Conservation (phyloP, 2,329 filamentous ascomycete genomes). For the Rhynchosporium agropyri region DNA sequence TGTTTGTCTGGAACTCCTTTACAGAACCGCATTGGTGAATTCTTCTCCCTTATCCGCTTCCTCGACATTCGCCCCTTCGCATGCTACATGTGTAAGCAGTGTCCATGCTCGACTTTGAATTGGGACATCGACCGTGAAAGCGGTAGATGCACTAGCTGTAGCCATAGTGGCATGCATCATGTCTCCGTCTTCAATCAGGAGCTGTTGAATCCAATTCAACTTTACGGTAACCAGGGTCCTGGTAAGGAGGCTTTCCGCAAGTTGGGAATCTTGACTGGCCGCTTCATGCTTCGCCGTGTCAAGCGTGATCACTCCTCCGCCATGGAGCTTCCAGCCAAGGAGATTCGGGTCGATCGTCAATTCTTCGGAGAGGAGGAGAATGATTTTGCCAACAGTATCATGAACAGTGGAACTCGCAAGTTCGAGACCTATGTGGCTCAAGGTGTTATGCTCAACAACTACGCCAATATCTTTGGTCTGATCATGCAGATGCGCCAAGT, state of each 20-base stretch:
- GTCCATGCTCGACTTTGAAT: slow-evolving; percentile 77
- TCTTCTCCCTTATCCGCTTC: slow-evolving; percentile 93
- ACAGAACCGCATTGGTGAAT: slow-evolving; percentile 96
- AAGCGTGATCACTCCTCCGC: slow-evolving; percentile 92
- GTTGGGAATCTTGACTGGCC: slow-evolving; percentile 83
- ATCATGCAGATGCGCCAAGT: slow-evolving; percentile 99
- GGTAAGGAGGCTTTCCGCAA: slow-evolving; percentile 76
- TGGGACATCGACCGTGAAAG: slow-evolving; percentile 73
- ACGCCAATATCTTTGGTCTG: slow-evolving; percentile 97
- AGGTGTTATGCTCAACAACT: slow-evolving; percentile 94
- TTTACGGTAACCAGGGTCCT: slow-evolving; percentile 59
- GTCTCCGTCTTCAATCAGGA: slow-evolving; percentile 94
- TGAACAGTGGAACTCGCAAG: slow-evolving; percentile 83
- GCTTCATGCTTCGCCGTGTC: slow-evolving; percentile 93
- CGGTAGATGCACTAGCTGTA: slow-evolving; percentile 71
- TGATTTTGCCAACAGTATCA: slow-evolving; percentile 94
- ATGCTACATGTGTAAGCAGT: slow-evolving; percentile 91
- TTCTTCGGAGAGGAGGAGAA: slow-evolving; percentile 97
- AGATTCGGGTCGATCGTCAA: slow-evolving; percentile 87
- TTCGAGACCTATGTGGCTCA: slow-evolving; percentile 96
- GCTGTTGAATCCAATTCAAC: slow-evolving; percentile 79
- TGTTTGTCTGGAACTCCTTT: slow-evolving; percentile 93
- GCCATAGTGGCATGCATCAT: slow-evolving; percentile 55
- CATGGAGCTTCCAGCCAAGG: slow-evolving; percentile 96
- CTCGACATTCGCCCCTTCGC: slow-evolving; percentile 87